A percentile compares a stretch with the other conserved stretches of the same genome.
Evolutionary conservation across 306 rosid species (phyloP).

Genomic region (Cucurbita moschata): DNA sequence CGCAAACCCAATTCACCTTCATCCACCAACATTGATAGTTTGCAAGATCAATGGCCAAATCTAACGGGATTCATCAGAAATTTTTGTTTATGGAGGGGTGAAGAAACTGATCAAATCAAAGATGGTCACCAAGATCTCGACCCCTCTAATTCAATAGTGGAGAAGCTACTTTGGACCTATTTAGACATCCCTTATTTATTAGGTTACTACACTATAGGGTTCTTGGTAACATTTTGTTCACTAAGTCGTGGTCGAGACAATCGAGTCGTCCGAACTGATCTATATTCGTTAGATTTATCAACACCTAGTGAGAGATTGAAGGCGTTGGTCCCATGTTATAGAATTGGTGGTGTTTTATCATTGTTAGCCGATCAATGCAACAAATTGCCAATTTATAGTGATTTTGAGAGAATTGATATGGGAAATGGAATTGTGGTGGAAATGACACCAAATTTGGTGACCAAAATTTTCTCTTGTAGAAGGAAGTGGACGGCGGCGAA

Average conservation of each 20-base stretch:
- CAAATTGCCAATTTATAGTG: conserved; percentile 33
- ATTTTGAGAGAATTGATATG: conserved; percentile 48
- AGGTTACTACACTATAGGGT: conserved; percentile 58
- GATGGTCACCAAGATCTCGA: conserved; percentile 25
- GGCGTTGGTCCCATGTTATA: conserved; percentile 50
- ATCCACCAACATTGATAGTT: background rate
- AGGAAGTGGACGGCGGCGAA: conserved; percentile 54
- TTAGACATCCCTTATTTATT: conserved; percentile 62
- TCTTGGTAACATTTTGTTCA: conserved; percentile 61
- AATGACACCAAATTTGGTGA: conserved; percentile 60
- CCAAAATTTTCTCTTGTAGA: conserved; percentile 27
- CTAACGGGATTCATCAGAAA: conserved; percentile 50
- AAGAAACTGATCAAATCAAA: conserved; percentile 42
- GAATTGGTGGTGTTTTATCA: conserved; percentile 40
- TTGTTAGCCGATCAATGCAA: conserved; percentile 42
- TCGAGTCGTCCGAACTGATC: conserved; percentile 39
- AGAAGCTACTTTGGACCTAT: conserved; percentile 56
- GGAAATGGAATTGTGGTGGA: conserved; percentile 42
- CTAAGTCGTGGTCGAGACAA: conserved; percentile 36
- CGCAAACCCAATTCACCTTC: conserved; percentile 30
- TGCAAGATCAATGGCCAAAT: conserved; percentile 86
- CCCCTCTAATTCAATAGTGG: conserved; percentile 38
- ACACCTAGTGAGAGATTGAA: conserved; percentile 47
- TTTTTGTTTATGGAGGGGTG: conserved; percentile 85
- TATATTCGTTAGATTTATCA: conserved; percentile 36